Base-by-base conservation (phyloP, 75 land plant species). In the Adiantum capillusveneris region DNA sequence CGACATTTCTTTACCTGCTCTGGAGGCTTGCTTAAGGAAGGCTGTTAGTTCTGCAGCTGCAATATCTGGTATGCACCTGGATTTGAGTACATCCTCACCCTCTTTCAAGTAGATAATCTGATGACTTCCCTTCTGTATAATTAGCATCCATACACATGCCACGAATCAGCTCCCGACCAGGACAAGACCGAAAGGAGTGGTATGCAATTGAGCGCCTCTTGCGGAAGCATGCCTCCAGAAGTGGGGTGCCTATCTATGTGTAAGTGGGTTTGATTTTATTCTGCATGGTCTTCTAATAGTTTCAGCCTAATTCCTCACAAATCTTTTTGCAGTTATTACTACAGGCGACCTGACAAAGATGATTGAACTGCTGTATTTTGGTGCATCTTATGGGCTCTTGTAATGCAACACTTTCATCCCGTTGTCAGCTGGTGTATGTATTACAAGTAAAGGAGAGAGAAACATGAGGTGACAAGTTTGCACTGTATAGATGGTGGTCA, bases 131-230 rank as follows among this genome's bases (percentile, higher is more conserved):
- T 34, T 5, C 37, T 25, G 61, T 27, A n/a, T n/a, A n/a, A n/a
- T 17, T 66, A 90, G 87, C 91, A 62, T 86, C 87, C 55, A 75
- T 90, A 26, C 96, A 90, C 64, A 81, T 86, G 90, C 96, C 96
- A 31, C 68, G 96, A 13, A 81, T 90, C 64, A 82, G 85, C 7
- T 79, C 75, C 64, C 83, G 62, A 44, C 71, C 69, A 48, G 78
- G 79, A 54, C 65, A 83, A 25, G 76, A 71, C 12, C 81, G 74
- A 2, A 72, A 84, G 9, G 77, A 73, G 29, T 90, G 96, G 96
- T 90, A 90, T 44, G 48, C 79, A 3, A 72, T 86, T 28, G 91
- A 90, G 66, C 91, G 87, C 24, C 68, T 90, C 45, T 81, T 90
- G 13, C 73, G 84, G 7, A 86, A 90, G 80, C 86, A 83, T 77